phyloP scores from a whole-genome alignment of 768 basidiomycete genomes.

The Lactifluus piperatus region DNA sequence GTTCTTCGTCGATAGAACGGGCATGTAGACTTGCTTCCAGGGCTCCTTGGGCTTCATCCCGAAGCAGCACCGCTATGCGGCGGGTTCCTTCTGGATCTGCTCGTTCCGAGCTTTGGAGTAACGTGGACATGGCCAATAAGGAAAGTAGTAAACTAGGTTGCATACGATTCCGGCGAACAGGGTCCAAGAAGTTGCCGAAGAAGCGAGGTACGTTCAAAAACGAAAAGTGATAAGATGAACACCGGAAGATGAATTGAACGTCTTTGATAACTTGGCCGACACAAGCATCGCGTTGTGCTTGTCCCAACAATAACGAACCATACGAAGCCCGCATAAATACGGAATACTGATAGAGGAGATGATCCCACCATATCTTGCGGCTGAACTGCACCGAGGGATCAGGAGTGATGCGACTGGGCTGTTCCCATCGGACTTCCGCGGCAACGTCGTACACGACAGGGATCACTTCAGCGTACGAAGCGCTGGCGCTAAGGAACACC shows the following conservation, averaged over 20 bases:
- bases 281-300: constrained; percentile 39
- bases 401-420: constrained; percentile 21
- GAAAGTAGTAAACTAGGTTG: constrained; percentile 62
- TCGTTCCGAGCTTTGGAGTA: constrained; percentile 61
- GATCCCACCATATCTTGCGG: constrained; percentile 77
- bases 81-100: constrained; percentile 44
- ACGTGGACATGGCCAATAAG: constrained; percentile 54
- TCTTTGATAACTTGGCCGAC: constrained; percentile 42
- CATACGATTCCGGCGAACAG: constrained; percentile 42
- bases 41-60: constrained; percentile 60
- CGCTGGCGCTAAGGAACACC: not conserved
- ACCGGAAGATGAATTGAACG: constrained; percentile 54
- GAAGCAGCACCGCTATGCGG: constrained; percentile 46
- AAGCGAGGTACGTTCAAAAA: constrained; percentile 68
- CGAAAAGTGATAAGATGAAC: constrained; percentile 63
- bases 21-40: constrained; percentile 64
- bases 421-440: constrained; percentile 1
- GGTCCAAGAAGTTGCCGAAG: constrained; percentile 49
- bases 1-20: constrained; percentile 63
- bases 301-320: constrained; percentile 24
- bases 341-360: constrained; percentile 47
- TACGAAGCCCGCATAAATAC: constrained; percentile 1
- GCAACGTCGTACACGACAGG: not conserved
- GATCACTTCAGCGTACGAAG: not conserved
- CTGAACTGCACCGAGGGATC: constrained; percentile 60